These are phyloP conservation scores for Zymoseptoria brevis DNA, from an alignment of 2,329 filamentous ascomycete species.

Conservation along the genomic window DNA sequence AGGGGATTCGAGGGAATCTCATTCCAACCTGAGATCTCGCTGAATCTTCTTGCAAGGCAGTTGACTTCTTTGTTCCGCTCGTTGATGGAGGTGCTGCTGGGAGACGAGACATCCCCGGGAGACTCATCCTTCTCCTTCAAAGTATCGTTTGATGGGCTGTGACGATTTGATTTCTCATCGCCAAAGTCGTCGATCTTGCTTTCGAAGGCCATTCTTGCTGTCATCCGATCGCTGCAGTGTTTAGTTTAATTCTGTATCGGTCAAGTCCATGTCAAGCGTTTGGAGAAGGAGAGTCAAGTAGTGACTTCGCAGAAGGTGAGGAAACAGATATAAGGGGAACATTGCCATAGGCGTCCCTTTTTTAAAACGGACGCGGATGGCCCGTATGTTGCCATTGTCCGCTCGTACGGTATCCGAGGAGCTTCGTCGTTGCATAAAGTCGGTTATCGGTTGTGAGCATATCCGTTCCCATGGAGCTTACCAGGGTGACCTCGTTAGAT, in stretches of 20 bases:
- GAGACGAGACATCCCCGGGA: neutral
- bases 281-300: neutral
- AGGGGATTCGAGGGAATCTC: constrained; percentile 33
- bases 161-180: neutral
- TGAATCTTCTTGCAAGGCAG: neutral
- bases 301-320: neutral
- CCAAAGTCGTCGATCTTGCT: neutral
- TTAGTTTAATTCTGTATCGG: neutral
- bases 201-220: neutral
- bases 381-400: neutral
- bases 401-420: neutral
- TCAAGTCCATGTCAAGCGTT: neutral
- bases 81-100: neutral
- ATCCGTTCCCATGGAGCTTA: neutral
- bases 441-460: neutral
- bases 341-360: neutral
- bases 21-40: constrained; percentile 28
- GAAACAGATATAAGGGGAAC: neutral
- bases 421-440: neutral
- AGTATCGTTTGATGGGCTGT: neutral
- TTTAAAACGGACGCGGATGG: neutral
- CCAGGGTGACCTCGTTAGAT: neutral
- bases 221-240: neutral
- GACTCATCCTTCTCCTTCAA: neutral
- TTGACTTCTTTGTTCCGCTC: neutral